Evolutionary conservation across 805 yeast genomes (phyloP), one percentile per base, ranked within the genome.

Genomic region (Myxozyma melibiosi): DNA sequence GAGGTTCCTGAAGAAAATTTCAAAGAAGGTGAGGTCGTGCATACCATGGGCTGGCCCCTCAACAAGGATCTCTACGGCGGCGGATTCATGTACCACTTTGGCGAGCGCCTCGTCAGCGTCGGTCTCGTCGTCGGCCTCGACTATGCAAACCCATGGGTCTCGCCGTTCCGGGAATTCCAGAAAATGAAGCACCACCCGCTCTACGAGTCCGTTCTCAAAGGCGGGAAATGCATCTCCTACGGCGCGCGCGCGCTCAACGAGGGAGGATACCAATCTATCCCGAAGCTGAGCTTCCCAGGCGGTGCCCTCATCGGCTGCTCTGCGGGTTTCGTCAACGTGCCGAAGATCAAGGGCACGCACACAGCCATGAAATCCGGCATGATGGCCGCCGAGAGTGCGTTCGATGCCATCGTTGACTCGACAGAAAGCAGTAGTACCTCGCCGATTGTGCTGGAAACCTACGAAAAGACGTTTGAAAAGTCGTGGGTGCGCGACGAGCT

Each of bases 241-340:
- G 99, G 89, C 16, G 99, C 99, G 3, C 81, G 99, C 66, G 97
- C 98, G 0, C 80, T 94, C 65, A 94, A 92, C 72, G 99, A 94
- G 75, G 99, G 99, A 61, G 99, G 99, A 0, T 80, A 78, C 65
- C 99, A 94, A 76, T 85, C 96, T 37, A 87, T 94, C 51, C 99
- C 99, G 24, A 82, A 85, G 69, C 78, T 94, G 53, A 77, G 85
- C 64, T 94, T 94, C 80, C 98, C 98, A 1, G 99, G 99, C 49
- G 99, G 99, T 51, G 85, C 90, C 7, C 74, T 94, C 28, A 92
- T 94, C 38, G 99, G 99, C 31, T 94, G 96, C 55, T 77, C 95
- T 55, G 99, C 99, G 2, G 99, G 99, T 1, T 92, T 94, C 72
- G 81, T 94, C 83, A 94, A 94, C 70, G 98, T 94, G 42, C 97